Evolutionary conservation across 805 yeast genomes (phyloP).

Genomic region (Myxozyma neglecta): DNA sequence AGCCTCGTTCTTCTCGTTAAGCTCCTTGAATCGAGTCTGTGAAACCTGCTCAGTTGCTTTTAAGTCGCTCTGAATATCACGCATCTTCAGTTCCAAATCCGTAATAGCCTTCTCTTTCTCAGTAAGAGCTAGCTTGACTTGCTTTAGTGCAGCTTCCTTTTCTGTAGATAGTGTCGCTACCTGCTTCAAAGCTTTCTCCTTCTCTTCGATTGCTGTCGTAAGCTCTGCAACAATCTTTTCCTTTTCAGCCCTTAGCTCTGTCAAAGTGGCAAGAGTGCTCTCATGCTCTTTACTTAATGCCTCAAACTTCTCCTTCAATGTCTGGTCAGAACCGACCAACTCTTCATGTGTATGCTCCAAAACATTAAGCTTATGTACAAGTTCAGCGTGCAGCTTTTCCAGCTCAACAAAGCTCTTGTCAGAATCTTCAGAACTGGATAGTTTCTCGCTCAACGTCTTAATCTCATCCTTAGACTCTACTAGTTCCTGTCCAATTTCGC

Average conservation of each 20-base stretch:
- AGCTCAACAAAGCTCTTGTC: constrained; percentile 20
- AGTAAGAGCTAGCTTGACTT: constrained; percentile 26
- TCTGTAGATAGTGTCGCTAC: constrained; percentile 13
- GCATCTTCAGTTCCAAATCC: constrained; percentile 32
- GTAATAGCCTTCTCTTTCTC: constrained; percentile 32
- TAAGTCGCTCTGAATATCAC: constrained; percentile 31
- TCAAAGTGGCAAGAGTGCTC: not conserved
- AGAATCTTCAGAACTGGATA: constrained; percentile 2
- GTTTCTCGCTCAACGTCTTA: constrained; percentile 6
- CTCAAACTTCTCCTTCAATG: constrained; percentile 11
- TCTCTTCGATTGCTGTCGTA: constrained; percentile 39
- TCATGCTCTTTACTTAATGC: constrained; percentile 4
- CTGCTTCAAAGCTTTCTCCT: constrained; percentile 37
- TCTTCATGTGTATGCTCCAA: constrained; percentile 23
- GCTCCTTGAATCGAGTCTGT: constrained; percentile 46
- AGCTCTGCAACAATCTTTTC: constrained; percentile 12
- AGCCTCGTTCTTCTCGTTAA: constrained; percentile 35
- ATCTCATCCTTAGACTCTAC: constrained; percentile 61
- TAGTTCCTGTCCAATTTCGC: constrained; percentile 73
- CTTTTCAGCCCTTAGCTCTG: not conserved
- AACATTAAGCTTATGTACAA: constrained; percentile 24
- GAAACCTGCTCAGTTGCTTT: constrained; percentile 37
- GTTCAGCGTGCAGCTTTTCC: constrained; percentile 22
- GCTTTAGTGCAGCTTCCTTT: constrained; percentile 22
- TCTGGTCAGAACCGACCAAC: constrained; percentile 21